Conservation (phyloP, 2,329 filamentous ascomycete species). For the Fusarium oxysporum region DNA sequence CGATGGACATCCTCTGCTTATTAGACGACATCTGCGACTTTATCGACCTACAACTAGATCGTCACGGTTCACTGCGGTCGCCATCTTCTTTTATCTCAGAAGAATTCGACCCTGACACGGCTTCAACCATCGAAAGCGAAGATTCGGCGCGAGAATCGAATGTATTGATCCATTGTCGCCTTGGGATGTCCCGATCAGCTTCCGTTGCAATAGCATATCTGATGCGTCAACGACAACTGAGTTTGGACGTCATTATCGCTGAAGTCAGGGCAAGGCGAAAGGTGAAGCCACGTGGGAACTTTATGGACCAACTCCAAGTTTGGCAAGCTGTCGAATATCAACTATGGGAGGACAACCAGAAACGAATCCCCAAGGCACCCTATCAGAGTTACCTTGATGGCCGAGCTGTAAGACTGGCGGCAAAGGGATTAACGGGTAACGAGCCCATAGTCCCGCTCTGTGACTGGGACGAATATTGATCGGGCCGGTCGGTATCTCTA, state of each 20-base stretch:
- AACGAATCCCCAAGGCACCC: conserved; percentile 41
- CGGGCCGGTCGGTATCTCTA: conserved; percentile 1
- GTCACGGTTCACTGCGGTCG: neutral
- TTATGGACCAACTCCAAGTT: conserved; percentile 49
- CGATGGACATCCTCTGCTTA: conserved; percentile 41
- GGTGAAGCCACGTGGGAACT: conserved; percentile 46
- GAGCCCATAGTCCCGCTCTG: conserved; percentile 33
- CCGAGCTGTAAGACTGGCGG: conserved; percentile 33
- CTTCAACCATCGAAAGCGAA: conserved; percentile 14
- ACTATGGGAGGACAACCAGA: conserved; percentile 46
- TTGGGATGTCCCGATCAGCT: conserved; percentile 49
- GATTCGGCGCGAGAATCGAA: conserved; percentile 10
- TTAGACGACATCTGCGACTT: conserved; percentile 44
- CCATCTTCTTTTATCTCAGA: neutral
- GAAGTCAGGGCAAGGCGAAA: conserved; percentile 38
- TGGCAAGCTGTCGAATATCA: conserved; percentile 48
- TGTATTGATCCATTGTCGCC: conserved; percentile 52
- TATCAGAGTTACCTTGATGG: conserved; percentile 41
- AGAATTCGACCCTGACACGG: conserved; percentile 5
- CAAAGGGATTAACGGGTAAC: conserved; percentile 37
- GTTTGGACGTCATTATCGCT: conserved; percentile 28
- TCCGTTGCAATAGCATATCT: conserved; percentile 49
- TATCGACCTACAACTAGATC: conserved; percentile 36
- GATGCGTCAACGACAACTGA: conserved; percentile 44
- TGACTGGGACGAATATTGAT: conserved; percentile 8